phyloP scores from a whole-genome alignment of 2,329 filamentous ascomycete species.

The Aspergillus costaricaensis region DNA sequence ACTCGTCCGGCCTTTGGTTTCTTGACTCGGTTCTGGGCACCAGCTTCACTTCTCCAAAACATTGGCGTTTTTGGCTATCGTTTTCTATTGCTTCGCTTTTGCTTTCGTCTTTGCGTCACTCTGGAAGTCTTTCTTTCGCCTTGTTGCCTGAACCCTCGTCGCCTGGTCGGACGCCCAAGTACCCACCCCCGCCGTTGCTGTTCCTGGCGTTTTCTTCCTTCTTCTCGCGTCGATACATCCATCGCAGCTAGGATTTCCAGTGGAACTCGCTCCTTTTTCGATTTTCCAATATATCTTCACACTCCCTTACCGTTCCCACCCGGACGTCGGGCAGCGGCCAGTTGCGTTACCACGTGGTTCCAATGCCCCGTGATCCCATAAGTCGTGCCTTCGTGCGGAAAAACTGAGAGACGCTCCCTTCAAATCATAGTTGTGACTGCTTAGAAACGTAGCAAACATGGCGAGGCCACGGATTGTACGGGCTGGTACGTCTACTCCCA shows the following conservation, averaged over 20 bases:
- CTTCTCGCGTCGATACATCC: conserved; percentile 9
- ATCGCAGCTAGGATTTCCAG: conserved; percentile 11
- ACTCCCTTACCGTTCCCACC: conserved; percentile 5
- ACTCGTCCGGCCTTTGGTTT: conserved; percentile 19
- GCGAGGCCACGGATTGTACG: conserved; percentile 49
- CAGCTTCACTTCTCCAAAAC: conserved; percentile 16
- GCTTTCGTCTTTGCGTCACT: conserved; percentile 20
- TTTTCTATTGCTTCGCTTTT: conserved; percentile 18
- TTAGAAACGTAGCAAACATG: conserved; percentile 31
- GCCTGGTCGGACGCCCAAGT: conserved; percentile 17
- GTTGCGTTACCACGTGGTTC: conserved; percentile 12
- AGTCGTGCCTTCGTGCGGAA: conserved; percentile 23
- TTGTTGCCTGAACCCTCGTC: conserved; percentile 24
- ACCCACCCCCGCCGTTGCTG: conserved; percentile 18
- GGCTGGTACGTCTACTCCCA: conserved; percentile 41
- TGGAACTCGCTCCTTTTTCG: conserved; percentile 10
- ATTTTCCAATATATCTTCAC: neutral
- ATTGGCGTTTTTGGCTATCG: conserved; percentile 10
- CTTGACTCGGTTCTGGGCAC: conserved; percentile 17
- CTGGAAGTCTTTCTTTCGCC: conserved; percentile 34
- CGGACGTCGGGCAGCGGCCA: conserved; percentile 14
- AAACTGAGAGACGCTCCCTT: conserved; percentile 11
- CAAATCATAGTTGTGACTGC: conserved; percentile 12
- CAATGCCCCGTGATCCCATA: conserved; percentile 21
- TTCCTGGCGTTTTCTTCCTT: conserved; percentile 22